Evolutionary conservation across 2,329 filamentous ascomycete species (phyloP).

Genomic region (Penicillium brevicompactum): DNA sequence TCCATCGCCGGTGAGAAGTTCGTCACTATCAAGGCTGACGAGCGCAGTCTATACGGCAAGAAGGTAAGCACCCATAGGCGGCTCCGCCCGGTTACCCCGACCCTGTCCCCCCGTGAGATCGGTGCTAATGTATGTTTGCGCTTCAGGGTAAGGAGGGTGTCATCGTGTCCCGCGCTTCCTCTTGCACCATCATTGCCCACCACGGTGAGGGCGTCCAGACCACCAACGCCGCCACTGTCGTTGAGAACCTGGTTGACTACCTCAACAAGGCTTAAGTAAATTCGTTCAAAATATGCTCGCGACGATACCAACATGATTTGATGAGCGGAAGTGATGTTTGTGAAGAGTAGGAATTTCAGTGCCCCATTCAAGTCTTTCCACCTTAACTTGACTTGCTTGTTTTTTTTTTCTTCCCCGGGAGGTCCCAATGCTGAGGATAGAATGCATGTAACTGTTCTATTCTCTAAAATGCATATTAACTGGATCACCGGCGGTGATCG

Average conservation of each 20-base stretch:
- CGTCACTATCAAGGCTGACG: conserved; percentile 74
- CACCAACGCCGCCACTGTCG: conserved; percentile 74
- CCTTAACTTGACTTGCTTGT: neutral
- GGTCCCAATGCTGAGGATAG: conserved; percentile 4
- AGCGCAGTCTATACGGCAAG: conserved; percentile 80
- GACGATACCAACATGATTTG: conserved; percentile 16
- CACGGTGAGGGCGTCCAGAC: conserved; percentile 75
- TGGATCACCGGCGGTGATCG: conserved; percentile 6
- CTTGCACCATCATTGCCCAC: conserved; percentile 86
- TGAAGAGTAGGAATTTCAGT: conserved; percentile 28
- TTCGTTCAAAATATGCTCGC: conserved; percentile 3
- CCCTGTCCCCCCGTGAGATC: neutral
- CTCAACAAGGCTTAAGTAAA: conserved; percentile 72
- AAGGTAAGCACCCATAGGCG: conserved; percentile 58
- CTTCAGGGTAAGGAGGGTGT: conserved; percentile 76
- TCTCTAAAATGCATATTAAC: conserved; percentile 18
- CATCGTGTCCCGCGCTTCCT: conserved; percentile 80
- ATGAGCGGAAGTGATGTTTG: conserved; percentile 22
- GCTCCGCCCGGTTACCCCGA: neutral
- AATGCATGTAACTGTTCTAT: conserved; percentile 15
- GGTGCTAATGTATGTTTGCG: conserved; percentile 4
- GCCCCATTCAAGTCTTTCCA: conserved; percentile 14
- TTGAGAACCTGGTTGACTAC: conserved; percentile 86
- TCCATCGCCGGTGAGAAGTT: conserved; percentile 77
- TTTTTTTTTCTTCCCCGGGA: neutral